These are phyloP conservation scores for Sporothrix brunneoviolacea DNA, from an alignment of 2,329 filamentous ascomycete genomes.

Conservation along the genomic window DNA sequence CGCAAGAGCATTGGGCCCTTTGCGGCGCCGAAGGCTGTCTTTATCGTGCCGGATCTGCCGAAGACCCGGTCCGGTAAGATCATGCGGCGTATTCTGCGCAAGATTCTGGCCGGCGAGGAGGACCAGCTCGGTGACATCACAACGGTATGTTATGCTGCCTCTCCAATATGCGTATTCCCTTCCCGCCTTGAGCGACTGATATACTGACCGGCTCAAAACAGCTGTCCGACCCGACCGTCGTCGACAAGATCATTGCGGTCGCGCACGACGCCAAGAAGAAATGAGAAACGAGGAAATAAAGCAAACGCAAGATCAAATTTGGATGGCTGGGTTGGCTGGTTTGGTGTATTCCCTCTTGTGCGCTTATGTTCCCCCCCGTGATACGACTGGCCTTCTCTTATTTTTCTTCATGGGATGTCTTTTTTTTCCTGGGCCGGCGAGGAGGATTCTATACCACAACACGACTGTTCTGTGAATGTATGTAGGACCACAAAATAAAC, in stretches of 20 bases:
- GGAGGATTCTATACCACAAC: slow-evolving; percentile 5
- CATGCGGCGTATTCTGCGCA: slow-evolving; percentile 92
- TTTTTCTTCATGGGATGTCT: slow-evolving; percentile 1
- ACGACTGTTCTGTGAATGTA: slow-evolving; percentile 1
- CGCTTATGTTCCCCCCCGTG: neutral
- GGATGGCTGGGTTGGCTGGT: neutral
- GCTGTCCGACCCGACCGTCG: slow-evolving; percentile 84
- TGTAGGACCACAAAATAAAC: slow-evolving; percentile 3
- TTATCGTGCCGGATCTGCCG: slow-evolving; percentile 84
- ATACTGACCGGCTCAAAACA: slow-evolving; percentile 28
- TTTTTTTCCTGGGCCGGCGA: slow-evolving; percentile 14
- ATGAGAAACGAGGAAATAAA: slow-evolving; percentile 22
- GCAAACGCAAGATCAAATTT: neutral
- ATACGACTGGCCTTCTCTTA: neutral
- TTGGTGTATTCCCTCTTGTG: neutral
- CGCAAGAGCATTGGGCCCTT: slow-evolving; percentile 97
- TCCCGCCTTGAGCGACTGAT: slow-evolving; percentile 4
- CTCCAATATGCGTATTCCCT: neutral
- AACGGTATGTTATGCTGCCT: slow-evolving; percentile 80
- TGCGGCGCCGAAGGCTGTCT: slow-evolving; percentile 89
- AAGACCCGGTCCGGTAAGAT: slow-evolving; percentile 99
- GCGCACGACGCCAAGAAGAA: slow-evolving; percentile 61
- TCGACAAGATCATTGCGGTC: slow-evolving; percentile 78
- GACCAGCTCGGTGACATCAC: slow-evolving; percentile 91
- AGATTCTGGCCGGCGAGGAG: slow-evolving; percentile 95